Evolutionary conservation across 2,329 filamentous ascomycete genomes (phyloP), one percentile per base, ranked within the genome.

Genomic region (Diplodia seriata): DNA sequence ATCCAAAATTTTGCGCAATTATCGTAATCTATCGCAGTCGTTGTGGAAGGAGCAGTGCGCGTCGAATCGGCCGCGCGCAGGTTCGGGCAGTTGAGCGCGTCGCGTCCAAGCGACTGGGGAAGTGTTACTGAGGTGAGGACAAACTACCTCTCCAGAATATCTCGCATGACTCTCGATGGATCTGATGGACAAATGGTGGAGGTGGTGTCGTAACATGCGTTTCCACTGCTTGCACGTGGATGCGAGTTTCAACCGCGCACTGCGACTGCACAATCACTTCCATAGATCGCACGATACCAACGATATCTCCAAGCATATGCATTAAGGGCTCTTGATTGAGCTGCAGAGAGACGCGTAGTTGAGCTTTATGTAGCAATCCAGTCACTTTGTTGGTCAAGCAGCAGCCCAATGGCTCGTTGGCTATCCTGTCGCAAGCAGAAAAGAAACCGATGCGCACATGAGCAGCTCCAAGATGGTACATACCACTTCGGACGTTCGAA

Each of bases 61-160:
- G 9, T 36, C 33, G 40, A 7, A 43, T 43, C 5, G 14, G 15
- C 15, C 5, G 15, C n/a, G n/a, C n/a, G n/a, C 15, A 43, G 3
- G 2, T 8, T 2, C 9, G 9, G 2, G 9, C 33, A 11, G 33
- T 36, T 36, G 33, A 36, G 33, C 33, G 33, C 33, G 9, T 36
- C 33, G 9, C 7, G 33, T 36, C 33, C 33, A 7, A 36, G 33
- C 33, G 33, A 36, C 33, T 8, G 31, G 31, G 31, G 9, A 33
- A 11, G 7, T 1, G 9, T 33, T 33, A 33, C 9, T 36, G 33
- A 2, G 11, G 7, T 36, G 7, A 8, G 33, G 11, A 15, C 15
- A 20, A 15, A 8, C 3, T n/a, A 0, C 15, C 8, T 7, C 2
- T 1, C 15, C 15, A 8, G 6, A 3, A n/a, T n/a, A 15, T 8